Conservation (phyloP, 2,329 filamentous ascomycete species). For the Aulographum hederae region DNA sequence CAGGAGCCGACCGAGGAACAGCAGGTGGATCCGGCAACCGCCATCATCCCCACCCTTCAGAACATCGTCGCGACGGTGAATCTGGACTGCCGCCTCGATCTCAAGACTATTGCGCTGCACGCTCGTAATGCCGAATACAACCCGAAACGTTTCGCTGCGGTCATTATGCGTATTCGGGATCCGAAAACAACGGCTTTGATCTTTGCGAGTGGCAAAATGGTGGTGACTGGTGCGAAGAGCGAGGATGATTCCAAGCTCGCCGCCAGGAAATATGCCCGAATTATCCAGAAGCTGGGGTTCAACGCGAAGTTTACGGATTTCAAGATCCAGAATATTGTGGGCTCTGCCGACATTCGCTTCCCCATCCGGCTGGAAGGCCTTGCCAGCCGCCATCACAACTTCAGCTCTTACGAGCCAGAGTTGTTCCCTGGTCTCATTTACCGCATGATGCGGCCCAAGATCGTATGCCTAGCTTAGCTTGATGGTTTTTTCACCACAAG, state of each 20-base stretch:
- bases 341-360: slow-evolving; percentile 98
- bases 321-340: slow-evolving; percentile 99
- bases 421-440: slow-evolving; percentile 98
- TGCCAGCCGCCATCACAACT: slow-evolving; percentile 95
- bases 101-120: slow-evolving; percentile 97
- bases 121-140: slow-evolving; percentile 98
- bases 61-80: slow-evolving; percentile 99
- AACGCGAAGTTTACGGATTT: slow-evolving; percentile 99
- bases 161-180: slow-evolving; percentile 99
- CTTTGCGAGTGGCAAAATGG: slow-evolving; percentile 98
- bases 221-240: slow-evolving; percentile 92
- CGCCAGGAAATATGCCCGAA: slow-evolving; percentile 91
- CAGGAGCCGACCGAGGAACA: no score
- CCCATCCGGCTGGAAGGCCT: slow-evolving; percentile 92
- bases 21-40: no score
- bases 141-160: slow-evolving; percentile 96
- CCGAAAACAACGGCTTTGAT: slow-evolving; percentile 97
- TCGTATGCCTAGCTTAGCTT: no score
- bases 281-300: slow-evolving; percentile 99
- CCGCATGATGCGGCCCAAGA: slow-evolving; percentile 99
- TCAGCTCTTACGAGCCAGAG: slow-evolving; percentile 97
- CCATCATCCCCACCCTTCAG: slow-evolving; percentile 87
- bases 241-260: slow-evolving; percentile 97
- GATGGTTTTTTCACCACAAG: no score
- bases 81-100: slow-evolving; percentile 86